phyloP scores from a whole-genome alignment of 1,284 basidiomycete genomes.

The Cryptococcus neoformans region DNA sequence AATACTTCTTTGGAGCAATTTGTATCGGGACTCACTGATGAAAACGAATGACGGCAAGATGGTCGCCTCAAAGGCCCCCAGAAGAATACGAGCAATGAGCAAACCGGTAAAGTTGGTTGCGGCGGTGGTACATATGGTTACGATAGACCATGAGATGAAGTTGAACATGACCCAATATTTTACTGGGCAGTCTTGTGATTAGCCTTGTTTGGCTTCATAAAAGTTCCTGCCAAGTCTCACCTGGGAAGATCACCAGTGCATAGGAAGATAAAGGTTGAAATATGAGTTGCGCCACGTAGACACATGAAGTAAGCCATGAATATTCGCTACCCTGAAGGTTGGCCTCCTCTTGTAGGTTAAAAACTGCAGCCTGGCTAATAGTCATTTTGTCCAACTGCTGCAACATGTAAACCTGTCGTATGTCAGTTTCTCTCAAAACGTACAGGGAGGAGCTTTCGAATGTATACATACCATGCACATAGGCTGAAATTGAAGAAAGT shows the following conservation, averaged over 20 bases:
- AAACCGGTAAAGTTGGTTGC: slow-evolving; percentile 37
- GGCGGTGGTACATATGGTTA: slow-evolving; percentile 35
- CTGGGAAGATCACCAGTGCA: slow-evolving; percentile 38
- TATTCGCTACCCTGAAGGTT: slow-evolving; percentile 28
- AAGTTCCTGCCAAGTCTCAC: no score
- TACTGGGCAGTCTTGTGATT: slow-evolving; percentile 2
- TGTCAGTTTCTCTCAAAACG: no score
- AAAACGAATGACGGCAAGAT: slow-evolving; percentile 32
- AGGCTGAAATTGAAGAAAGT: slow-evolving; percentile 4
- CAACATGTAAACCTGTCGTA: slow-evolving; percentile 21
- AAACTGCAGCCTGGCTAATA: slow-evolving; percentile 44
- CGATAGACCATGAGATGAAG: slow-evolving; percentile 33
- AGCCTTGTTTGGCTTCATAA: no score
- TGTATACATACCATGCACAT: slow-evolving; percentile 27
- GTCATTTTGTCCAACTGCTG: slow-evolving; percentile 45
- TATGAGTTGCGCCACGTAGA: slow-evolving; percentile 28
- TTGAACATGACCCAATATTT: slow-evolving; percentile 45
- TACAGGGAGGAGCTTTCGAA: no score
- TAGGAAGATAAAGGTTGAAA: slow-evolving; percentile 41
- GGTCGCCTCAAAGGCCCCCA: slow-evolving; percentile 42
- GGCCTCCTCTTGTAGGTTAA: slow-evolving; percentile 28
- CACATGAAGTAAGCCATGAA: slow-evolving; percentile 32
- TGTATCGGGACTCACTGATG: slow-evolving; percentile 7
- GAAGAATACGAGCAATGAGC: slow-evolving; percentile 34
- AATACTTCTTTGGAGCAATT: no score